A percentile compares a stretch with the other conserved stretches of the same genome.
Conservation (phyloP, 2,329 filamentous ascomycete species). For the Didymella glomerata region DNA sequence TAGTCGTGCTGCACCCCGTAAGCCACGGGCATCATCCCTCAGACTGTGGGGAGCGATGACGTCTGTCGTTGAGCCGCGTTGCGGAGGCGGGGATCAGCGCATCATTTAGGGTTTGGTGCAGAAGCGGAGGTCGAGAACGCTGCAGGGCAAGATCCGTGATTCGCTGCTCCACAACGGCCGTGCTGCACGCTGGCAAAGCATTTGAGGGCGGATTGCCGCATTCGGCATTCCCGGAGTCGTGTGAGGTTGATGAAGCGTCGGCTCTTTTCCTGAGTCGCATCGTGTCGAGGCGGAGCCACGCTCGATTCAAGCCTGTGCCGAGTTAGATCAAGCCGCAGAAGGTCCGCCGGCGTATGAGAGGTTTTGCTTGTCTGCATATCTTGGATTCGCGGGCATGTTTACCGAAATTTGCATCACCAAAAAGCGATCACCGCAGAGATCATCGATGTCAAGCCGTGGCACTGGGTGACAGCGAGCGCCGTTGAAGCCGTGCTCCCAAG, state of each 20-base stretch:
- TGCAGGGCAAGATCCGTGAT: constrained; percentile 15
- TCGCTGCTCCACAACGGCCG: constrained; percentile 18
- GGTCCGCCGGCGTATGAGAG: constrained; percentile 15
- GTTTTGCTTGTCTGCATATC: constrained; percentile 12
- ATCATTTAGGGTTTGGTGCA: constrained; percentile 17
- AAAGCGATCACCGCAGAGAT: constrained; percentile 9
- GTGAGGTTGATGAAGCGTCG: constrained; percentile 15
- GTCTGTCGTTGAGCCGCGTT: constrained; percentile 20
- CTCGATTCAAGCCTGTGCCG: constrained; percentile 14
- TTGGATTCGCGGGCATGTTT: constrained; percentile 2
- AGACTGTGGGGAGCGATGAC: constrained; percentile 14
- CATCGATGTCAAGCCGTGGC: constrained; percentile 7
- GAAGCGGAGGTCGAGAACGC: constrained; percentile 5
- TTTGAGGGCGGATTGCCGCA: constrained; percentile 7
- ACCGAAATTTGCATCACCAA: constrained; percentile 4
- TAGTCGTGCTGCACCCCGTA: constrained; percentile 11
- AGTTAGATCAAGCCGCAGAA: constrained; percentile 16
- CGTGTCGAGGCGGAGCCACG: constrained; percentile 13
- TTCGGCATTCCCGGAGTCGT: constrained; percentile 8
- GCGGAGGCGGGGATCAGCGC: constrained; percentile 20
- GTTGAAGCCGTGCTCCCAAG: constrained; percentile 1
- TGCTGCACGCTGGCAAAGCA: constrained; percentile 4
- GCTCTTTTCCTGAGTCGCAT: constrained; percentile 12
- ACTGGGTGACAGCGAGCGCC: constrained; percentile 7
- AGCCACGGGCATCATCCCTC: constrained; percentile 12